Evolutionary conservation across 805 yeast species (phyloP), one percentile per base, ranked within the genome.

Genomic region (Candida pseudoglaebosa): DNA sequence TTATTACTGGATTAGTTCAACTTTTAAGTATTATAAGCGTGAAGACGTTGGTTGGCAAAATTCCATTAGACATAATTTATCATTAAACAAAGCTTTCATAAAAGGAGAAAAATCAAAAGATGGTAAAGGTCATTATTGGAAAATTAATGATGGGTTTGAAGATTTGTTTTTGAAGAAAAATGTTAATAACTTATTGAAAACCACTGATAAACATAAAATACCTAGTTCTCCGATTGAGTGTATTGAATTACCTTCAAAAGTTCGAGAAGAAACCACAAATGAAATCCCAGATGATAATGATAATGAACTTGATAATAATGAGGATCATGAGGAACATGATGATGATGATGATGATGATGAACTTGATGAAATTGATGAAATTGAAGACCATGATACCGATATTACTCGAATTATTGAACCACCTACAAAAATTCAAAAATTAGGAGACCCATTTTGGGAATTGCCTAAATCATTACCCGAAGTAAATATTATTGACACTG

Each of bases 31-130:
- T 57, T 93, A 93, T 62, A 79, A 81, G 46, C 79, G 77, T 46
- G 84, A 85, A 42, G 95, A 88, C 50, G 84, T 87, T 8, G 96
- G 97, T 19, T 91, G 99, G 99, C 97, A 91, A 62, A 91, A 91
- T 63, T 90, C 96, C 24, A 93, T 91, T 46, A 80, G 99, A 45
- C 99, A 91, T 62, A 91, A 93, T 49, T 68, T 91, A 21, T 88
- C 96, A 9, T 72, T 91, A 50, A 93, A 91, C 62, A 93, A 93
- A 56, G 96, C 97, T 0, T 91, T 91, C 56, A 73, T 84, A 35
- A 91, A 91, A 62, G 82, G 93, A 16, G 95, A 86, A 48, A 84
- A 90, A 58, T 90, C 96, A 9, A 83, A 84, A 49, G 95, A 84
- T 63, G 89, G 91, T 5, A 85, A 85, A 57, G 93, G 93, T 22